Evolutionary conservation across 2,329 filamentous ascomycete genomes (phyloP).

Genomic region (Leptographium galeiforme): DNA sequence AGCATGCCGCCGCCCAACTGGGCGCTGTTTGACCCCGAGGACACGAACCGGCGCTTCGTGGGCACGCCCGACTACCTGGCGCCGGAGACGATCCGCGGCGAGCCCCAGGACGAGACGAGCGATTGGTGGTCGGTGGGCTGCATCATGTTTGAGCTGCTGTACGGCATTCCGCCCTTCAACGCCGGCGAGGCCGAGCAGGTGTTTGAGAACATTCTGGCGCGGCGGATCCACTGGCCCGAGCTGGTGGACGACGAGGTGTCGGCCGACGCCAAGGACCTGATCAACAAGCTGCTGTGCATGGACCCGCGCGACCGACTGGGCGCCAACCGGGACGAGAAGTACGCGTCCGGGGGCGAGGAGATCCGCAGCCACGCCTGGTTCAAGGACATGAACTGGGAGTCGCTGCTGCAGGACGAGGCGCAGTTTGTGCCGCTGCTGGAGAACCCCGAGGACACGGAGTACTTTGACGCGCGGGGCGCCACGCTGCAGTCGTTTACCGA

Average conservation of each 20-base stretch:
- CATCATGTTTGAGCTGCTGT: conserved; percentile 93
- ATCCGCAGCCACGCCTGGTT: conserved; percentile 90
- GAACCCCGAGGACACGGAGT: conserved; percentile 94
- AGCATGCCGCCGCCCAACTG: conserved; percentile 77
- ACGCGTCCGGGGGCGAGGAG: conserved; percentile 71
- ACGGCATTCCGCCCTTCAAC: conserved; percentile 87
- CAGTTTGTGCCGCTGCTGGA: conserved; percentile 88
- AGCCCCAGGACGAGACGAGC: conserved; percentile 92
- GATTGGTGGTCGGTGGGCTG: conserved; percentile 99
- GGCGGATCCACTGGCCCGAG: conserved; percentile 85
- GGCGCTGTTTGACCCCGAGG: conserved; percentile 90
- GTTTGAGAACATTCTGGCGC: conserved; percentile 88
- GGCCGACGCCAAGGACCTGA: conserved; percentile 80
- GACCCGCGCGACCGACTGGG: conserved; percentile 74
- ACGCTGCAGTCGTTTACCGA: conserved; percentile 86
- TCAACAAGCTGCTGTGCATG: conserved; percentile 80
- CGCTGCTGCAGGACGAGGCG: conserved; percentile 83
- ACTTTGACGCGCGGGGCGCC: conserved; percentile 86
- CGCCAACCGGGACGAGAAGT: conserved; percentile 74
- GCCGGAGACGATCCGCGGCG: conserved; percentile 89
- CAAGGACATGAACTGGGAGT: conserved; percentile 74
- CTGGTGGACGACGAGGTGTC: conserved; percentile 69
- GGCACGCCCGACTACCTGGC: conserved; percentile 95
- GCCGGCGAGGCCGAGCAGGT: conserved; percentile 81
- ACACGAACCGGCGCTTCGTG: conserved; percentile 84